Conservation (phyloP, 2,329 filamentous ascomycete genomes). For the Penicillium vulpinum region DNA sequence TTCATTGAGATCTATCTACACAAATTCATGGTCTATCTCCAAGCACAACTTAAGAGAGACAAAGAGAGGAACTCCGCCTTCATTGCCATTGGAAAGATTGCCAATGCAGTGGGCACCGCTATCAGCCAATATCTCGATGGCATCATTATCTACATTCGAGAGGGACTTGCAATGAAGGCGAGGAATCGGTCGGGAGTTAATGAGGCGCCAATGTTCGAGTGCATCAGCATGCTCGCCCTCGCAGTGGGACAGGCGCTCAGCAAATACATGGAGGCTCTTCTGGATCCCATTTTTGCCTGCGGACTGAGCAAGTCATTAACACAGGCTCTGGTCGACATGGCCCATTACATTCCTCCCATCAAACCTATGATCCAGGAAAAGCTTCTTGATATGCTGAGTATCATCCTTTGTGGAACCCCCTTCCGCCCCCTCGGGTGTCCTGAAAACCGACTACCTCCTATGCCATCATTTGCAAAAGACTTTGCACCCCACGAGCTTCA, state of each 20-base stretch:
- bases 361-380: conserved; percentile 92
- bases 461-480: conserved; percentile 83
- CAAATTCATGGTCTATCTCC: conserved; percentile 95
- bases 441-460: conserved; percentile 75
- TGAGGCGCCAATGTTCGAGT: conserved; percentile 85
- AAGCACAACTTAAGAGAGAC: conserved; percentile 89
- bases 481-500: conserved; percentile 82
- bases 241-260: conserved; percentile 94
- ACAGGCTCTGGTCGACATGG: conserved; percentile 96
- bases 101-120: conserved; percentile 90
- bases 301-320: conserved; percentile 91
- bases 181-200: conserved; percentile 59
- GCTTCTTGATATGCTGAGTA: conserved; percentile 88
- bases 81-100: conserved; percentile 91
- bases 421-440: conserved; percentile 93
- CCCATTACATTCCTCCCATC: conserved; percentile 95
- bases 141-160: conserved; percentile 88
- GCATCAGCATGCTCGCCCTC: conserved; percentile 92
- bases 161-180: conserved; percentile 81
- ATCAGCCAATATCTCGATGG: conserved; percentile 95
- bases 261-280: conserved; percentile 95
- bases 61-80: conserved; percentile 94
- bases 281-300: conserved; percentile 96
- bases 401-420: conserved; percentile 86
- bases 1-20: conserved; percentile 87